Evolutionary conservation across 495 filamentous ascomycete genomes (phyloP), one percentile per base, ranked within the genome.

Genomic region (Talaromyces wortmannii): DNA sequence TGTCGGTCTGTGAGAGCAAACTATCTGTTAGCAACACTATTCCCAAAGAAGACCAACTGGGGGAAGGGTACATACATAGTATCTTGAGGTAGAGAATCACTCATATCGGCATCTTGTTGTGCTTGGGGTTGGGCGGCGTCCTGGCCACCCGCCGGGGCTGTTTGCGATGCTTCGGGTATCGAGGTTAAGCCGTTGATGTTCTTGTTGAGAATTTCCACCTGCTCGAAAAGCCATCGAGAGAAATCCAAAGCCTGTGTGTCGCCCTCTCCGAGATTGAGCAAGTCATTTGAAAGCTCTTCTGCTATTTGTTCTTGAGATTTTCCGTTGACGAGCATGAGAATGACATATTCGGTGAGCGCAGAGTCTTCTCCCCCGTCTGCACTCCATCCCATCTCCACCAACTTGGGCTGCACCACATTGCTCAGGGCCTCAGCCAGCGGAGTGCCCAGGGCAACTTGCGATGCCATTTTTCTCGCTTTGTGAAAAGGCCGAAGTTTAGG

Each of bases 341-440:
- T 87, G 58, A 98, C 92, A 67, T 97, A 98, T 71, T 98, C 94
- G 44, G 90, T 86, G 55, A 98, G 78, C 11, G 91, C 88, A 13
- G 87, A 84, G 63, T 90, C 92, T 64, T 92, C 89, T 58, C 81
- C 78, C 55, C 83, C 86, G 44, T 86, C 88, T 45, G 85, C 83
- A 45, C 83, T 88, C 94, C 92, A 97, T 55, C 91, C 91, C 55
- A 92, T 86, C 68, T 98, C 92, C n/a, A 91, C 84, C 60, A 98
- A 73, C 71, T 97, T 97, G n/a, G 88, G 86, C 67, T 92, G 89
- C 50, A 96, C 89, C 43, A 80, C 85, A 68, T 75, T 76, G 63
- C 85, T 87, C 45, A 98, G 79, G 32, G 89, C 86, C 55, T 89
- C 83, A 57, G 91, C 91, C 53, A 97, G 76, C 17, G 91, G 89